Percentiles rank a stretch among this genome's conserved stretches.
Conservation (phyloP, 805 yeast genomes). For the Wickerhamiella slavikovae region DNA sequence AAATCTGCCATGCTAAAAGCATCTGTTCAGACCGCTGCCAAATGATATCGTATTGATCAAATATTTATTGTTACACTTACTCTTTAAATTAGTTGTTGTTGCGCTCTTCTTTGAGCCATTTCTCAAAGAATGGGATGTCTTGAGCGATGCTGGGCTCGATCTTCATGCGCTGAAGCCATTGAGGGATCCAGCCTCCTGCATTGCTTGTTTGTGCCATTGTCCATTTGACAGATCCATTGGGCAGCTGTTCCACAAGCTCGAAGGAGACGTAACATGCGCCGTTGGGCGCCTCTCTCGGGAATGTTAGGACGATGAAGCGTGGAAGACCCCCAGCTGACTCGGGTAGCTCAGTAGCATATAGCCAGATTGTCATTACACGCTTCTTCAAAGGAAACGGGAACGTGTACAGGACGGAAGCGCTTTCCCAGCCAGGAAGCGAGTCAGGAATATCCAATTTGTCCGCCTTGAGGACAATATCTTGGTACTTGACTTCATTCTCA, state of each 20-base stretch:
- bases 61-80: too few relatives aligned
- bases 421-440: constrained; percentile 11
- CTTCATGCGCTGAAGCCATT: constrained; percentile 18
- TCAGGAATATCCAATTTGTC: constrained; percentile 9
- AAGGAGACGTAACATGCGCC: constrained; percentile 20
- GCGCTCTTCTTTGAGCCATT: too few relatives aligned
- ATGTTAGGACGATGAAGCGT: constrained; percentile 19
- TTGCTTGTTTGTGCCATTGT: constrained; percentile 22
- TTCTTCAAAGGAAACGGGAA: constrained; percentile 18
- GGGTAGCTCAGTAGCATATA: constrained; percentile 14
- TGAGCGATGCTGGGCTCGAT: constrained; percentile 17
- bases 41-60: too few relatives aligned
- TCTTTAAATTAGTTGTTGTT: too few relatives aligned
- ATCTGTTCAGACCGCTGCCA: not conserved
- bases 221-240: constrained; percentile 17
- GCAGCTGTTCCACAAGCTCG: constrained; percentile 14
- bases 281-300: constrained; percentile 15
- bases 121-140: constrained; percentile 15
- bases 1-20: not conserved
- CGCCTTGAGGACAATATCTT: constrained; percentile 15
- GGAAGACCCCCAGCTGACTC: too few relatives aligned
- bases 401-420: constrained; percentile 14
- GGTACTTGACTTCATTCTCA: constrained; percentile 20
- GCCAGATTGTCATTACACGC: constrained; percentile 20
- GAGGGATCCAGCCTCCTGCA: constrained; percentile 21